Conservation (phyloP, 169 alveolate species). For the Cryptosporidium ubiquitum region DNA sequence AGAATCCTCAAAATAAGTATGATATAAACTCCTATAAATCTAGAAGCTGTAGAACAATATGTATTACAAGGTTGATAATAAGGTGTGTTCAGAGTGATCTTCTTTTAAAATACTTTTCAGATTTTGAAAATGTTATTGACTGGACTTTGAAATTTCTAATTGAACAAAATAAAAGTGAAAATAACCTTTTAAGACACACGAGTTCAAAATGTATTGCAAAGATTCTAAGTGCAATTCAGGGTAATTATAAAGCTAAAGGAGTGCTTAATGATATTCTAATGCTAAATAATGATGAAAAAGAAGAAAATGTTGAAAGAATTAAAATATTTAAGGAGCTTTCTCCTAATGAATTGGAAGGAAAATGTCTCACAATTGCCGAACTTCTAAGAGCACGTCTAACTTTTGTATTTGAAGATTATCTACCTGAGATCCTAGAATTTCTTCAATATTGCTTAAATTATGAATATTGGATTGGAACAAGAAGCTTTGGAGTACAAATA, state of each 20-base stretch:
- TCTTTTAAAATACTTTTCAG: neutral
- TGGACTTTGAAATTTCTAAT: constrained; percentile 1
- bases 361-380: constrained; percentile 77
- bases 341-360: constrained; percentile 65
- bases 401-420: constrained; percentile 34
- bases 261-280: neutral
- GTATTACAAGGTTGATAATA: constrained; percentile 42
- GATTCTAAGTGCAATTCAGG: neutral
- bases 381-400: constrained; percentile 66
- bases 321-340: neutral
- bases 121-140: neutral
- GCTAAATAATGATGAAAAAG: neutral
- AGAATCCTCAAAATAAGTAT: neutral
- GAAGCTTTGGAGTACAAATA: constrained; percentile 63
- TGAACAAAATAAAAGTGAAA: constrained; percentile 2
- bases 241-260: neutral
- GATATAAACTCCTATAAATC: constrained; percentile 6
- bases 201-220: constrained; percentile 62
- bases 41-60: constrained; percentile 16
- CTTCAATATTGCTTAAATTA: constrained; percentile 42
- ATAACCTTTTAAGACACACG: constrained; percentile 25
- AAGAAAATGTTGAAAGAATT: neutral
- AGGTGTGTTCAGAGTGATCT: neutral
- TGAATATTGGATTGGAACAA: constrained; percentile 58
- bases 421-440: constrained; percentile 23